Base-by-base conservation (phyloP, 163 green algal species). In the Scenedesmus sp. region DNA sequence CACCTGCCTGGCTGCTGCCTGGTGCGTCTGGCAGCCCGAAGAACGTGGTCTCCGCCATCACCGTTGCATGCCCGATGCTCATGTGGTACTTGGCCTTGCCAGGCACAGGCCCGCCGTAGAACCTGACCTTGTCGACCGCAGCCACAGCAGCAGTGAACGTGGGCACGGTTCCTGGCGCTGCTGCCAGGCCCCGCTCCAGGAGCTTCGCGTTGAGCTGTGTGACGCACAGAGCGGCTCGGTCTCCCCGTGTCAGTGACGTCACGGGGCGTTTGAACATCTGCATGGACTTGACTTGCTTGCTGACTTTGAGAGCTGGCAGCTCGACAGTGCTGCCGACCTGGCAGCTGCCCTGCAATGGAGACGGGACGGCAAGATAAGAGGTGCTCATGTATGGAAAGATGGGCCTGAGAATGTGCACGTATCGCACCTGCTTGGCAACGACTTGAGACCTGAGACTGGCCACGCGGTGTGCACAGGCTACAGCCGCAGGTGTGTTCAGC, bases 221-320 rank as follows among this genome's bases (percentile, higher is more conserved):
- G 15, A 99, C 95, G 84, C 97, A 99, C 2, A 99, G 93, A 22
- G 96, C 98, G 10, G 97, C 94, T 0, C 98, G 88, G 92, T 99
- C 97, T 1, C 97, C 97, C 70, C 68, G 72, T 26, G 82, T 59
- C 33, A 92, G 26, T 65, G 24, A 35, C 16, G 83, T 70, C 33
- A 98, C 96, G 10, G 96, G 94, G 61, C 92, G 51, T 42, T 92
- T 93, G 94, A 98, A 98, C 93, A 97, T 95, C 92, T 98, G 96
- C 91, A 99, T 98, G 88, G 94, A 97, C 90, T 98, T 98, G 20
- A 99, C 94, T 26, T 86, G 73, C 51, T 90, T 89, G 0, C 42
- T 87, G 33, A 97, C 49, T 82, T 96, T 96, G 0, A 98, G 93
- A 7, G 94, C 93, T 16, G 97, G 97, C 44, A 99, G 94, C 93